A percentile compares a stretch with the other conserved stretches of the same genome.
These are phyloP conservation scores for Botrytis galanthina DNA, from an alignment of 2,329 filamentous ascomycete genomes.

Conservation along the genomic window DNA sequence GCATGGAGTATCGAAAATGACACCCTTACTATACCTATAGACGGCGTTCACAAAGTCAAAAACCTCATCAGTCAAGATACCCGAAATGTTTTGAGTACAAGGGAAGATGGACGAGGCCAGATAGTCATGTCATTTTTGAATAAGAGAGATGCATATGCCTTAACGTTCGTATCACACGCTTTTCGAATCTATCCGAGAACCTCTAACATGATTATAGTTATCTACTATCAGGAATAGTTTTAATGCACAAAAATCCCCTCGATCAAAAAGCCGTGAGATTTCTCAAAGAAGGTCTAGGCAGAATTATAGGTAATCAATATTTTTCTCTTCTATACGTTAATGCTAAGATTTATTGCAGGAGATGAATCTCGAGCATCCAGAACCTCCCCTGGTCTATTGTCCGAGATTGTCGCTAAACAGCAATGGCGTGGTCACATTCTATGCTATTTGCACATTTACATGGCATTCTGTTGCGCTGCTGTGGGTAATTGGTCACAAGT, in stretches of 20 bases:
- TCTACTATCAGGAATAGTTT: constrained; percentile 35
- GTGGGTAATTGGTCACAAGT: constrained; percentile 34
- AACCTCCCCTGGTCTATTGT: constrained; percentile 34
- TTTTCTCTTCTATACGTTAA: background rate
- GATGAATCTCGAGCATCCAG: constrained; percentile 17
- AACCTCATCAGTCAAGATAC: constrained; percentile 58
- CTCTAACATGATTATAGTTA: constrained; percentile 26
- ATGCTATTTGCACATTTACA: constrained; percentile 38
- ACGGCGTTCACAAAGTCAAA: constrained; percentile 47
- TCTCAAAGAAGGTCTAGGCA: constrained; percentile 55
- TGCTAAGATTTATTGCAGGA: background rate
- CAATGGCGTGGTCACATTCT: constrained; percentile 36
- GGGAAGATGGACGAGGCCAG: constrained; percentile 50
- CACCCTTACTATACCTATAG: constrained; percentile 56
- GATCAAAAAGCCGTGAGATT: constrained; percentile 56
- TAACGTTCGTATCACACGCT: constrained; percentile 31
- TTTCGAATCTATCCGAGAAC: background rate
- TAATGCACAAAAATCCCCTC: constrained; percentile 53
- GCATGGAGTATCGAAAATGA: constrained; percentile 40
- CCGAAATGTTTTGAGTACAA: constrained; percentile 51
- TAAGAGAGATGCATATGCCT: constrained; percentile 52
- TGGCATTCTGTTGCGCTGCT: constrained; percentile 36
- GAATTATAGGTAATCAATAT: constrained; percentile 36
- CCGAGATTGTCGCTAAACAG: constrained; percentile 31
- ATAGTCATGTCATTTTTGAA: constrained; percentile 60